phyloP scores from a whole-genome alignment of 495 filamentous ascomycete genomes.

The Paragyromitra xinjiangensis region DNA sequence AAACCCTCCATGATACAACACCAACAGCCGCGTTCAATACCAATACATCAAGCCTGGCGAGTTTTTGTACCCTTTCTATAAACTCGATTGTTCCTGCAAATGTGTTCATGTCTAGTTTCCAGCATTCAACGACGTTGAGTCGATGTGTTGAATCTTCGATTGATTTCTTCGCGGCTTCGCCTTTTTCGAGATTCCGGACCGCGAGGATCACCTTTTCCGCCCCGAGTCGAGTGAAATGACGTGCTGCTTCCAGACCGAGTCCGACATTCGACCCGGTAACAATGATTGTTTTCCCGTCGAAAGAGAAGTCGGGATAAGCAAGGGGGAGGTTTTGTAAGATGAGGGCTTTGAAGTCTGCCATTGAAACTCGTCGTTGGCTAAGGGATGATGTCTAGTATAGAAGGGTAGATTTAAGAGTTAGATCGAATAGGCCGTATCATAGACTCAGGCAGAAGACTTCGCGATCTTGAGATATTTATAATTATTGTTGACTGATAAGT shows the following conservation, averaged over 20 bases:
- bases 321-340: conserved; percentile 26
- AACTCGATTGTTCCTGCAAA: conserved; percentile 62
- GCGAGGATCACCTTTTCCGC: conserved; percentile 63
- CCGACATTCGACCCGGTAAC: conserved; percentile 66
- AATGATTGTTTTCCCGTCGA: conserved; percentile 61
- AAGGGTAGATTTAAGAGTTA: background rate
- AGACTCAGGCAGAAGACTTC: no score
- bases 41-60: conserved; percentile 61
- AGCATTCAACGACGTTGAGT: conserved; percentile 62
- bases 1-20: conserved; percentile 32
- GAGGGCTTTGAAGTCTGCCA: background rate
- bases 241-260: conserved; percentile 62
- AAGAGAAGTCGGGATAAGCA: conserved; percentile 1
- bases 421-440: no score
- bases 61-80: conserved; percentile 57
- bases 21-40: conserved; percentile 63
- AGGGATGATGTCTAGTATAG: background rate
- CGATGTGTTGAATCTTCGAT: conserved; percentile 56
- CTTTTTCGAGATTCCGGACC: conserved; percentile 60
- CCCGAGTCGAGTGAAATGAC: conserved; percentile 60
- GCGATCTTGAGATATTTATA: background rate
- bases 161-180: conserved; percentile 62
- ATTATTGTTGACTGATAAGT: background rate
- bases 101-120: conserved; percentile 67
- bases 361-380: background rate